Evolutionary conservation across 495 filamentous ascomycete genomes (phyloP), one percentile per base, ranked within the genome.

Genomic region (Lichenothelia convexa): DNA sequence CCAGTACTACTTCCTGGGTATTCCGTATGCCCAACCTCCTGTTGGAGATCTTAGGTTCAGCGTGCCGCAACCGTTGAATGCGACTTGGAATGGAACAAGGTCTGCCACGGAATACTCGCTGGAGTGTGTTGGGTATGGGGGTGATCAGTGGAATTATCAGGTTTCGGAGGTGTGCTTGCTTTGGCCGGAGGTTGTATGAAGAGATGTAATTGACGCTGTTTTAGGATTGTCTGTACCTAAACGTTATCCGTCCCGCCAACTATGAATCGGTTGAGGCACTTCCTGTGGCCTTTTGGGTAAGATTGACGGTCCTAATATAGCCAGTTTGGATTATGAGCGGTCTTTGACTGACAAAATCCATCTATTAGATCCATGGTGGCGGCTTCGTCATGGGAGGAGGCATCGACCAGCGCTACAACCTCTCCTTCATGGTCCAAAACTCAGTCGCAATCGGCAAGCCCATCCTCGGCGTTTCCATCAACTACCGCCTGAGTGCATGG

Each of bases 201-300:
- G n/a, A n/a, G n/a, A n/a, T n/a, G n/a, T n/a, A n/a, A n/a, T n/a
- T n/a, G n/a, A n/a, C n/a, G n/a, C n/a, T n/a, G n/a, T n/a, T n/a
- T n/a, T n/a, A n/a, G 45, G 65, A 82, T 49, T 82, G 77, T 41
- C 56, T 82, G 24, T 73, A 60, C 22, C 49, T 81, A 29, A 74
- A 76, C 42, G 62, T 82, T 12, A 54, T 68, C 9, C 66, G 76
- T 12, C 75, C 77, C 8, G 41, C 59, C 0, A 74, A 69, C n/a
- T 50, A 73, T 61, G 30, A 63, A 49, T 35, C 46, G 56, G 0
- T 56, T 54, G 68, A 71, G 31, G n/a, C n/a, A n/a, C 55, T 80
- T 1, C 77, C 77, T 0, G 68, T 80, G 13, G 54, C 74, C 30
- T 59, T 77, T 5, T 80, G 73, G 70, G n/a, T n/a, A n/a, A n/a